Base-by-base conservation (phyloP, 2,329 filamentous ascomycete genomes). In the Paecilomyces sp. region DNA sequence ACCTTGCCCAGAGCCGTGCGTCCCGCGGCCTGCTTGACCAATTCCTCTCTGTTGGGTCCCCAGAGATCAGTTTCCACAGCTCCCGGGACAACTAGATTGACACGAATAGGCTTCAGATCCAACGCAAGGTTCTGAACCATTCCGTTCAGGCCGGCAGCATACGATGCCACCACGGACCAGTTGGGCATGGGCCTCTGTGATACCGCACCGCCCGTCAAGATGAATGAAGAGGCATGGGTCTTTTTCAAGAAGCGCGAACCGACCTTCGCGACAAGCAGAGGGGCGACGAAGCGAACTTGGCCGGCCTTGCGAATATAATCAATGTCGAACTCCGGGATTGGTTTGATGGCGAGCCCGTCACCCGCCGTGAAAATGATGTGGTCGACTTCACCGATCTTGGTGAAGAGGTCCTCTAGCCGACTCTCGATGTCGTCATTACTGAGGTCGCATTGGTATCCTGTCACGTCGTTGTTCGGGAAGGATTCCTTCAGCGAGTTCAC, bases 1-100 rank as follows among this genome's bases (percentile, higher is more conserved):
- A 80, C 68, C 59, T 69, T 75, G 63, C 67, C 71, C 60, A 66
- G 66, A 63, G 61, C 54, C 8, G 64, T 63, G 15, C 51, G 63
- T 36, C 63, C 64, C 41, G 60, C 63, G 22, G 63, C 58, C 4
- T 41, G 51, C 12, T 65, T 58, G 54, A 66, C 64, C 24, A 67
- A 59, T 1, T n/a, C 62, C 15, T 65, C 69, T 4, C 60, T 36
- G 58, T 70, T 63, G 2, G 62, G 57, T 6, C 70, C 68, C 69
- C 72, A 80, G 31, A 82, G 58, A 51, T 78, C 77, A 5, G 83
- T 85, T 47, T 78, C 69, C 0, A 83, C 76, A 0, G 77, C 74
- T 0, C 86, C 87, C 0, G 85, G 85, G 57, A 73, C 76, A 1
- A 89, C 83, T 0, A 81, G 67, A 67, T 90, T 90, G 28, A 88